Evolutionary conservation across 805 yeast genomes (phyloP).

Genomic region (Metschnikowia henanensis): DNA sequence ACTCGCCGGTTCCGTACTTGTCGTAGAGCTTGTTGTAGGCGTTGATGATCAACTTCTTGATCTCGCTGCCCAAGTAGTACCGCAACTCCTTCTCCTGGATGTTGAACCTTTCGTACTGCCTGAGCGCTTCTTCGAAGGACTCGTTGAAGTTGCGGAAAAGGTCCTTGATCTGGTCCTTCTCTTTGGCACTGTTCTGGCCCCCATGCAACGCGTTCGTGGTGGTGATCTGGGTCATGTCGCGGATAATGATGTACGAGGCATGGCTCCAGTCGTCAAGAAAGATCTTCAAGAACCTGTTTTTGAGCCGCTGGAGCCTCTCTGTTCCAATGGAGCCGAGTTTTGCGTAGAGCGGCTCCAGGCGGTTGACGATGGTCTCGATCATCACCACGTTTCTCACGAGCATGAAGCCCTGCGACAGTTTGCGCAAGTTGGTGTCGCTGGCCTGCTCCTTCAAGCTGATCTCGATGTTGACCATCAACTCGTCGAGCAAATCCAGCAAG

Average conservation of each 20-base stretch:
- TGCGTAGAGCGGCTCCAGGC: slow-evolving; percentile 50
- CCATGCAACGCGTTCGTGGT: slow-evolving; percentile 48
- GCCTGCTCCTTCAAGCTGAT: slow-evolving; percentile 47
- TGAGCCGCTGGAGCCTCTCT: slow-evolving; percentile 63
- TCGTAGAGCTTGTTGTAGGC: slow-evolving; percentile 84
- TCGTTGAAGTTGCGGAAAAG: slow-evolving; percentile 79
- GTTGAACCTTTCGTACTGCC: slow-evolving; percentile 61
- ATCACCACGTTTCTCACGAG: slow-evolving; percentile 69
- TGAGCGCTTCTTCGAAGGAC: slow-evolving; percentile 75
- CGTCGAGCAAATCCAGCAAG: slow-evolving; percentile 77
- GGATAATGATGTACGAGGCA: slow-evolving; percentile 68
- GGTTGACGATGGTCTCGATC: slow-evolving; percentile 69
- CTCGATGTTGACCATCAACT: slow-evolving; percentile 64
- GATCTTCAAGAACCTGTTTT: slow-evolving; percentile 69
- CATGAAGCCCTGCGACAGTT: slow-evolving; percentile 64
- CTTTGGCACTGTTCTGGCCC: slow-evolving; percentile 53
- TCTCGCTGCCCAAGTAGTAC: slow-evolving; percentile 65
- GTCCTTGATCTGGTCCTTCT: slow-evolving; percentile 80
- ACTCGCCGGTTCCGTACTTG: slow-evolving; percentile 67
- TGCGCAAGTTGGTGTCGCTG: slow-evolving; percentile 25
- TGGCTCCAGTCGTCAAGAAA: slow-evolving; percentile 80
- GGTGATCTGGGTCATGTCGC: slow-evolving; percentile 72
- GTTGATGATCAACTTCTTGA: slow-evolving; percentile 72
- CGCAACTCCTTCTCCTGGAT: slow-evolving; percentile 68
- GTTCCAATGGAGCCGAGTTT: slow-evolving; percentile 60